These are phyloP conservation scores for Colletotrichum sp. DNA, from an alignment of 2,329 filamentous ascomycete species.

Conservation along the genomic window DNA sequence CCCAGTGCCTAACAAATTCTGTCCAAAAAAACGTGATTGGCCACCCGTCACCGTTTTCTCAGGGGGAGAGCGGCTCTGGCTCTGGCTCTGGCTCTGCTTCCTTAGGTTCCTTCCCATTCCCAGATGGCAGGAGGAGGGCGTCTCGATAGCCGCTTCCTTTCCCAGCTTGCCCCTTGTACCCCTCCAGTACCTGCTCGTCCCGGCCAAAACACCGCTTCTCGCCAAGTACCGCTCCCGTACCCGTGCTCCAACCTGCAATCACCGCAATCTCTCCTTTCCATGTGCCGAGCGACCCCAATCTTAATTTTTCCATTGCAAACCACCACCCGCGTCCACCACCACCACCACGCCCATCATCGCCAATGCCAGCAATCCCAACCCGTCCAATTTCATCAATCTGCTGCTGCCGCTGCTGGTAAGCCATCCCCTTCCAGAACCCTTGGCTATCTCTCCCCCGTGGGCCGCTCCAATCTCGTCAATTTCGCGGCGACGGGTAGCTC, in stretches of 20 bases:
- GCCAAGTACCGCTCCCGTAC: constrained; percentile 2
- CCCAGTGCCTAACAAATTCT: neutral
- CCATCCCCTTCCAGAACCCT: constrained; percentile 1
- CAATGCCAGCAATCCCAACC: neutral
- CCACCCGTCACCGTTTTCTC: neutral
- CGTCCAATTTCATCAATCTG: constrained; percentile 7
- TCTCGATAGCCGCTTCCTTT: neutral
- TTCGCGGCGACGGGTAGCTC: neutral
- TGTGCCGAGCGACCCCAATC: constrained; percentile 15
- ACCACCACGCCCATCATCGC: neutral
- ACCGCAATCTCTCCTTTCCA: neutral
- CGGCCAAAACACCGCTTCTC: neutral
- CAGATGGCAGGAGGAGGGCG: neutral
- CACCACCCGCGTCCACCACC: neutral
- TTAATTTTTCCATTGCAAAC: neutral
- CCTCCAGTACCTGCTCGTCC: neutral
- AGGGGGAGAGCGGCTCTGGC: neutral
- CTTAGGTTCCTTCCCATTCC: neutral
- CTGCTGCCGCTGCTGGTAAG: neutral
- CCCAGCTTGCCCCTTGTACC: neutral
- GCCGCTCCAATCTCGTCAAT: constrained; percentile 1
- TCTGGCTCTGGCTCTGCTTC: neutral
- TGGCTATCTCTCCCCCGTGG: neutral
- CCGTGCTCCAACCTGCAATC: constrained; percentile 2
- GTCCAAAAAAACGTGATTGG: neutral